phyloP scores from a whole-genome alignment of 768 basidiomycete genomes.

The Ramaria sp. region DNA sequence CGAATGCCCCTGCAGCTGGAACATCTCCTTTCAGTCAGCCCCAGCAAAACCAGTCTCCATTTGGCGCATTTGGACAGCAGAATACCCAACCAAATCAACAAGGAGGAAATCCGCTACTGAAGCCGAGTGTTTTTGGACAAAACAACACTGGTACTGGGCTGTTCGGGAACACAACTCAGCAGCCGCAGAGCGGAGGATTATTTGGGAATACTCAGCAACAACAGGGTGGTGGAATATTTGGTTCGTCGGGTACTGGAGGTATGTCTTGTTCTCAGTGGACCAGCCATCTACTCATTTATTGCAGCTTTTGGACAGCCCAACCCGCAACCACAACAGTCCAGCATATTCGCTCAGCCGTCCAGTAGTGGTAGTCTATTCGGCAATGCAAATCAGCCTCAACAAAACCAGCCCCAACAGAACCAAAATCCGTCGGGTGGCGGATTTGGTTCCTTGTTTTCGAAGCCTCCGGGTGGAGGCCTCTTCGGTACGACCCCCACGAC shows the following conservation, averaged over 20 bases:
- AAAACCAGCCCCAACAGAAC: constrained; percentile 27
- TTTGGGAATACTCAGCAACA: constrained; percentile 20
- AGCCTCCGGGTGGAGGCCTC: constrained; percentile 1
- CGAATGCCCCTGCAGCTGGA: constrained; percentile 10
- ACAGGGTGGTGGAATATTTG: constrained; percentile 6
- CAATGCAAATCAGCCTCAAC: constrained; percentile 17
- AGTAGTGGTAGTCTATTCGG: constrained; percentile 13
- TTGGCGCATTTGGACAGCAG: constrained; percentile 26
- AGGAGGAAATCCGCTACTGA: constrained; percentile 34
- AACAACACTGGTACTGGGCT: constrained; percentile 20
- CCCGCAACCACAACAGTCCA: constrained; percentile 14
- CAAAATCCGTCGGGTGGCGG: constrained; percentile 15
- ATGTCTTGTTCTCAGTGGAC: neutral
- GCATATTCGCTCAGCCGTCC: constrained; percentile 14
- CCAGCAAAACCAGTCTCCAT: constrained; percentile 20
- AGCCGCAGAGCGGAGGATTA: constrained; percentile 16
- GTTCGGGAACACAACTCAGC: constrained; percentile 24
- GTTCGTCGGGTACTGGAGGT: constrained; percentile 8
- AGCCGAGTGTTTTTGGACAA: constrained; percentile 21
- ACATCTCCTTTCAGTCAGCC: constrained; percentile 27
- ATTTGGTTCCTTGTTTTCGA: constrained; percentile 4
- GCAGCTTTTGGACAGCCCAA: constrained; percentile 20
- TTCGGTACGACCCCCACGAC: neutral
- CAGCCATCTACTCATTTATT: neutral
- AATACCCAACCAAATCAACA: constrained; percentile 31